These are phyloP conservation scores for Angomonas ambiguus DNA, from an alignment of 208 protist genomes.

Conservation along the genomic window DNA sequence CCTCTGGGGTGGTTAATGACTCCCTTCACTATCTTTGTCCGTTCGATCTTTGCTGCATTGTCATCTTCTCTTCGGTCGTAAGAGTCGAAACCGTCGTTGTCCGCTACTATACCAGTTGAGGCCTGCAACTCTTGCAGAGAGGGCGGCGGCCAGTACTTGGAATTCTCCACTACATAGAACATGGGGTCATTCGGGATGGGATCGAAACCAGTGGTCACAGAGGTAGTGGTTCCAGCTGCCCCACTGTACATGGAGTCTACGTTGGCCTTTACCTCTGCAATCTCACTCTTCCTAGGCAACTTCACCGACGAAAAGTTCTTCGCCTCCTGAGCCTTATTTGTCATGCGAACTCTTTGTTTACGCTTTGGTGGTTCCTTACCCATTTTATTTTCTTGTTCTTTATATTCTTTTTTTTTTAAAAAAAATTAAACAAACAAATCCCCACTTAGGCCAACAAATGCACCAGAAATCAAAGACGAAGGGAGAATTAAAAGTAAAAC, in stretches of 20 bases:
- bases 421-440: constrained; percentile 16
- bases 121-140: constrained; percentile 55
- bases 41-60: constrained; percentile 40
- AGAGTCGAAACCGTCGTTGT: constrained; percentile 64
- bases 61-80: constrained; percentile 81
- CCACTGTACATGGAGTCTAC: constrained; percentile 50
- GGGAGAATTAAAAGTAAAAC: too few relatives aligned
- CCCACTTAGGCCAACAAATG: too few relatives aligned
- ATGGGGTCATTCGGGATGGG: constrained; percentile 75
- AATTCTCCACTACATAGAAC: constrained; percentile 57
- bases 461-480: too few relatives aligned
- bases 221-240: neutral
- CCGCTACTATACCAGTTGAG: constrained; percentile 27
- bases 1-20: constrained; percentile 83
- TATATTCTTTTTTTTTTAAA: neutral
- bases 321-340: constrained; percentile 72
- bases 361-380: constrained; percentile 26
- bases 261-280: constrained; percentile 35
- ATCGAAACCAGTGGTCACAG: constrained; percentile 36
- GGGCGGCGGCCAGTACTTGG: constrained; percentile 69
- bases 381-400: constrained; percentile 6
- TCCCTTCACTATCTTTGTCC: constrained; percentile 54
- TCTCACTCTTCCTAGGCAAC: constrained; percentile 52
- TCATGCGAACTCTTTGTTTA: constrained; percentile 68
- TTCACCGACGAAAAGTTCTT: constrained; percentile 73